Base-by-base conservation (phyloP, 148 eudicot genomes). In the Limonium bicolor region DNA sequence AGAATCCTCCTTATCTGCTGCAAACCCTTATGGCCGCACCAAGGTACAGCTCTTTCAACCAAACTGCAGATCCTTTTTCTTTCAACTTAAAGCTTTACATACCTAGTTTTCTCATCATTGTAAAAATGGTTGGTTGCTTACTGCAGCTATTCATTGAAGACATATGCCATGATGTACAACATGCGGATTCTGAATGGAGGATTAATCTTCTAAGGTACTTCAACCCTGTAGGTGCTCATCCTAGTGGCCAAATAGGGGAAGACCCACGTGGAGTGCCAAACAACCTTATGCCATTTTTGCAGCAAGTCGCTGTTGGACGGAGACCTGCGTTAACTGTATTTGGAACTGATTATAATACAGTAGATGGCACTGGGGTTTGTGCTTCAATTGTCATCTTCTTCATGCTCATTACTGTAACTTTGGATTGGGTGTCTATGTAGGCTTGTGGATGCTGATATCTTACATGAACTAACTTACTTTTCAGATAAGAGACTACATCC, bases 231-330 rank as follows among this genome's bases (percentile, higher is more conserved):
- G 95, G 99, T 51, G 95, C 99, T 27, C 95, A 92, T 59, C 69
- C 95, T 21, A 92, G 95, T 68, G 99, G 99, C 17, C 36, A 58
- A 57, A 92, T 92, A 44, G 99, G 99, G 23, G 99, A 92, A 55
- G 99, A 85, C 68, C 99, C 99, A 20, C 71, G 77, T 26, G 99
- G 99, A 17, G 54, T 73, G 49, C 99, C 99, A 15, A 85, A 92
- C 66, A 92, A 92, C 62, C 99, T 92, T 24, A 92, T 92, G 99
- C 99, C 99, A 2, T 85, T 64, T 64, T 74, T 92, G 52, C 99
- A 92, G 60, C 99, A 92, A 85, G 94, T 92, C 20, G 99, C 99
- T 34, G 99, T 92, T 66, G 99, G 85, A 19, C 76, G 99, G 70
- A 68, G 85, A 41, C 74, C 95, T 56, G 74, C 72, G 17, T 63